Base-by-base conservation (phyloP, 768 basidiomycete species). In the Tulasnella sp. region DNA sequence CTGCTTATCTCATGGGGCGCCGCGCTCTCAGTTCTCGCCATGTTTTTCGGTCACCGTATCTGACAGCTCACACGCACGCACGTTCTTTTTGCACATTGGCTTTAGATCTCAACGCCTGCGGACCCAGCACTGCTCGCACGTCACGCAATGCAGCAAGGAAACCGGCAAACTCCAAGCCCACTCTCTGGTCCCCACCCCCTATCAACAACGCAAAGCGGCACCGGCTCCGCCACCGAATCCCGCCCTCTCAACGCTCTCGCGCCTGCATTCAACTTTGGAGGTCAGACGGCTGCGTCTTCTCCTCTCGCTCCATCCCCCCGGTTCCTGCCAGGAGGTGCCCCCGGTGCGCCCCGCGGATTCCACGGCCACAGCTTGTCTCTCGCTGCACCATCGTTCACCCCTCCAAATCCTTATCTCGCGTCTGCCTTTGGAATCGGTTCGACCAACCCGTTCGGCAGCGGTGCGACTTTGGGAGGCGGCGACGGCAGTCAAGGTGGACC, bases 101-200 rank as follows among this genome's bases (percentile, higher is more conserved):
- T n/a, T n/a, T 83, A 96, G 94, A 93, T 95, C 85, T 95, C 94
- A 1, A 95, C 94, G n/a, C 94, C 94, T 39, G 94, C 94, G 5
- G 94, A 95, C 83, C 94, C 94, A 39, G 92, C 93, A 27, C 85
- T 96, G 34, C 87, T 96, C 27, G 88, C 91, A 81, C 94, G 92
- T 86, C 95, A 94, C 84, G 87, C 95, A 68, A 94, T 94, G 81
- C 92, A n/a, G n/a, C n/a, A 92, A 85, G 88, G 92, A 0, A 92
- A 93, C 82, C 75, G 39, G 27, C 79, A 81, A 46, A 79, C 76
- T 19, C 85, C 84, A 77, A 89, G 82, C 75, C 85, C 85, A 21
- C 88, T 89, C 40, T 39, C 80, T 12, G 46, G 31, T 10, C 12
- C 80, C 3, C 86, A 88, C 4, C 83, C 87, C 1, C 87, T 87